Base-by-base conservation (phyloP, 768 basidiomycete genomes). In the Epithele typhae region DNA sequence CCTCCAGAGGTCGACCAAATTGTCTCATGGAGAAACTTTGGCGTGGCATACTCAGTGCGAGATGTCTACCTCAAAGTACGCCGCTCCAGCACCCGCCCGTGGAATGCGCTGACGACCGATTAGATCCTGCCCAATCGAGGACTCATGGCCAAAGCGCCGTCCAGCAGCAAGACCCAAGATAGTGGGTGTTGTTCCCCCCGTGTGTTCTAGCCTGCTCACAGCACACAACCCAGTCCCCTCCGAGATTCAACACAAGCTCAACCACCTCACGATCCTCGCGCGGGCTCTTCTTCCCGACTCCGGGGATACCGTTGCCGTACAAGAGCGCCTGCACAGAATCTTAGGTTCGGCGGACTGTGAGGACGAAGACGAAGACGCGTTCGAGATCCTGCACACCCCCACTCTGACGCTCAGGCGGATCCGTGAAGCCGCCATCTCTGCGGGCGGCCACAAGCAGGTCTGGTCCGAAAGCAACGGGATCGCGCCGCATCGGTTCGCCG, bases 101-200 rank as follows among this genome's bases (percentile, higher is more conserved):
- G n/a, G n/a, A n/a, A n/a, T n/a, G n/a, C n/a, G n/a, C n/a, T n/a
- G n/a, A n/a, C n/a, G 1, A 9, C 17, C 5, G 27, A 23, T 22
- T 17, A 76, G 75, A 69, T 75, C 62, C 56, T 76, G 27, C 74
- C 75, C 1, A 73, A 71, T 41, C 46, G 57, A 33, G 71, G 72
- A 1, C 54, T 58, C 9, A 53, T 67, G 19, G 51, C 25, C 15
- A 41, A 62, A 15, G 35, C 48, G 24, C 61, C 57, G 11, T n/a
- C 38, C 1, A 39, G 45, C n/a, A 15, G 17, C 22, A 22, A 18
- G 3, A 25, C 4, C 27, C 27, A 14, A 30, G 27, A 30, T 7
- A 30, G 27, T 30, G 27, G 14, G 27, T 30, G 14, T 30, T 14
- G n/a, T n/a, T n/a, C n/a, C n/a, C n/a, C n/a, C n/a, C n/a, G n/a